A percentile compares a stretch with the other conserved stretches of the same genome.
Evolutionary conservation across 352 stramenopile genomes (phyloP).

Genomic region (Plasmopara halstedii): DNA sequence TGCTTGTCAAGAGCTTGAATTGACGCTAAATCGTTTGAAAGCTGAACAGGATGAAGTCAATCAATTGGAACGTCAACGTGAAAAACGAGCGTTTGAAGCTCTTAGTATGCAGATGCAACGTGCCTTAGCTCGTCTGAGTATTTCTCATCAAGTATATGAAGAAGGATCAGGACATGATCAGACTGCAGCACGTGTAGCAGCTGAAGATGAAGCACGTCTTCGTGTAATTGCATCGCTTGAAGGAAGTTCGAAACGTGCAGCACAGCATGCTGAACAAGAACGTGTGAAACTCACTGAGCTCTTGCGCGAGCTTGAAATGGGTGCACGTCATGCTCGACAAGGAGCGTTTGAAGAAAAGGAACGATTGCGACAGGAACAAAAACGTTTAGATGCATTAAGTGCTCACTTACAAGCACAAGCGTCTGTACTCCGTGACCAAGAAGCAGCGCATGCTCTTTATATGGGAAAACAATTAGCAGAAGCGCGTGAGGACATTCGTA

Average conservation of each 20-base stretch:
- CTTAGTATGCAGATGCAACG: slow-evolving; percentile 47
- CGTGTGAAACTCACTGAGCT: slow-evolving; percentile 46
- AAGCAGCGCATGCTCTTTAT: slow-evolving; percentile 32
- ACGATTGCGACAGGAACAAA: slow-evolving; percentile 57
- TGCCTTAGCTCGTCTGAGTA: slow-evolving; percentile 38
- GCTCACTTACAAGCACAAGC: slow-evolving; percentile 64
- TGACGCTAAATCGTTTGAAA: slow-evolving; percentile 9
- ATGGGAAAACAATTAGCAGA: slow-evolving; percentile 35
- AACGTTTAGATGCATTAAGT: slow-evolving; percentile 48
- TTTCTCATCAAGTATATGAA: slow-evolving; percentile 44
- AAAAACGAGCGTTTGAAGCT: slow-evolving; percentile 38
- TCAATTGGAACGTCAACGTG: slow-evolving; percentile 27
- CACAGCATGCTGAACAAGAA: slow-evolving; percentile 51
- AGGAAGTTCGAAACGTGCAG: slow-evolving; percentile 39
- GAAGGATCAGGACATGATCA: slow-evolving; percentile 23
- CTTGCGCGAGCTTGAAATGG: slow-evolving; percentile 40
- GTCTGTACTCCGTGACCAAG: slow-evolving; percentile 38
- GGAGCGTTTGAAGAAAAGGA: slow-evolving; percentile 70
- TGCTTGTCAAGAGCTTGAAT: slow-evolving; percentile 13
- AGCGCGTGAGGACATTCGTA: slow-evolving; percentile 36
- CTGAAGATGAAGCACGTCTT: slow-evolving; percentile 46
- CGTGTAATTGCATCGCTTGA: slow-evolving; percentile 63
- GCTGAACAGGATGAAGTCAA: slow-evolving; percentile 32
- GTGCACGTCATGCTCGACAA: slow-evolving; percentile 40
- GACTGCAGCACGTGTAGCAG: slow-evolving; percentile 15